Percentiles rank a stretch among this genome's conserved stretches.
Evolutionary conservation across 1,284 basidiomycete species (phyloP).

Genomic region (Papiliotrema terrestris): DNA sequence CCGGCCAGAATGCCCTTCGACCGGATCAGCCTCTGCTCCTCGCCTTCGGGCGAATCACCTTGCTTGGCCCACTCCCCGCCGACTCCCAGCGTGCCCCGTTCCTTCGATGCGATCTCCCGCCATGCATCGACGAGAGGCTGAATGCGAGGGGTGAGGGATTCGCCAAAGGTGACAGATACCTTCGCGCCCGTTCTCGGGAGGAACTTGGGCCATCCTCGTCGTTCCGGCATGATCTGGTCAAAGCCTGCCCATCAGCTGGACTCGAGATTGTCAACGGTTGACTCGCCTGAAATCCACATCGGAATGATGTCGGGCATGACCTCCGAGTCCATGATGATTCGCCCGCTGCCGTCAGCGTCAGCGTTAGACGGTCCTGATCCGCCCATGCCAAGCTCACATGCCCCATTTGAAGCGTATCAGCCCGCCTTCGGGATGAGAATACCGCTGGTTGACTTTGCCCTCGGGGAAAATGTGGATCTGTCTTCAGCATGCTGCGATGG

Average conservation of each 20-base stretch:
- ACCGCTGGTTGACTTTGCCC: slow-evolving; percentile 80
- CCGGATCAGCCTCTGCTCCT: slow-evolving; percentile 22
- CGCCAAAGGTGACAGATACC: slow-evolving; percentile 44
- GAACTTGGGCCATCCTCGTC: slow-evolving; percentile 52
- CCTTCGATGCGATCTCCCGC: slow-evolving; percentile 20
- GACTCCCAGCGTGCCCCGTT: slow-evolving; percentile 24
- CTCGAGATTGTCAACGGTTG: background rate
- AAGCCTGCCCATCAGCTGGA: slow-evolving; percentile 58
- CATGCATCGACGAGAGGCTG: slow-evolving; percentile 40
- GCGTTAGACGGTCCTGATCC: background rate
- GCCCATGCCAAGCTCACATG: slow-evolving; percentile 60
- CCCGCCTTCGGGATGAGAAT: slow-evolving; percentile 55
- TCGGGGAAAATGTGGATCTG: slow-evolving; percentile 93
- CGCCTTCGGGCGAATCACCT: slow-evolving; percentile 2
- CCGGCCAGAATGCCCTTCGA: slow-evolving; percentile 20
- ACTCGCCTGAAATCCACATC: slow-evolving; percentile 80
- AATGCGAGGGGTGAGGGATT: slow-evolving; percentile 37
- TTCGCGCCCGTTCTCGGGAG: slow-evolving; percentile 40
- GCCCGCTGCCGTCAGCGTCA: slow-evolving; percentile 55
- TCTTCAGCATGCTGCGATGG: background rate
- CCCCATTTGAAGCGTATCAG: slow-evolving; percentile 95
- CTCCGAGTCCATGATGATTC: slow-evolving; percentile 75
- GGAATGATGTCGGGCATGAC: slow-evolving; percentile 79
- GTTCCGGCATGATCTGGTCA: slow-evolving; percentile 84
- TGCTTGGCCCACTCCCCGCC: slow-evolving; percentile 28